Base-by-base conservation (phyloP, 192 early-diverging fungal species). In the Coemansia sp. region DNA sequence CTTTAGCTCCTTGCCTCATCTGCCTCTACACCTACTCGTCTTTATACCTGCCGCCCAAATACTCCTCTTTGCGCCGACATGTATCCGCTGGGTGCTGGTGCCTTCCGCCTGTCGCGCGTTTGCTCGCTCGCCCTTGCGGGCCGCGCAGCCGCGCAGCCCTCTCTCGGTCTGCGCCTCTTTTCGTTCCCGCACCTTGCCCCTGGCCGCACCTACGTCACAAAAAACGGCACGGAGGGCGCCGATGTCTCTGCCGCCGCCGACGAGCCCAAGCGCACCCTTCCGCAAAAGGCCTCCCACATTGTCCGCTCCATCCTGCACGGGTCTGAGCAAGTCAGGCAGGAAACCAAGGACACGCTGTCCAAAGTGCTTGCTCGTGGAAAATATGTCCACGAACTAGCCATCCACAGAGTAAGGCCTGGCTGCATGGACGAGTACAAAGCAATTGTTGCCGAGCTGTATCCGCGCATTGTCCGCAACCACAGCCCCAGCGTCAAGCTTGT, bases 331-430 rank as follows among this genome's bases (percentile, higher is more conserved):
- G 79, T 79, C 33, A 63, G 78, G 25, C 80, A 86, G 60, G 83
- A 84, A 50, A 80, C 80, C 30, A 60, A 65, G 22, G 61, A 70
- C 53, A 87, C 89, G 9, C 80, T 90, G 49, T 89, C 88, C 19
- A 90, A 90, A 68, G 61, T 85, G n/a, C 55, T 91, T 25, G 87
- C 88, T 8, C 75, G 88, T 32, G 88, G 89, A 36, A 94, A 94
- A 77, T 94, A 90, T 54, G 88, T 94, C 13, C 91, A 94, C 70
- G 92, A 97, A 67, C 63, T 94, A 38, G 78, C 85, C 55, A 86
- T 77, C 47, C 94, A 97, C 54, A 71, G 77, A 17, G 89, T 97
- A 27, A 89, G 86, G 66, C 92, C 94, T 0, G 91, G 94, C 18
- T 71, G 82, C 51, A 82, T 86, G 47, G 87, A 91, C 5, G 92